Evolutionary conservation across 73 alveolate species (phyloP).

Genomic region (Tetrahymena borealis): DNA sequence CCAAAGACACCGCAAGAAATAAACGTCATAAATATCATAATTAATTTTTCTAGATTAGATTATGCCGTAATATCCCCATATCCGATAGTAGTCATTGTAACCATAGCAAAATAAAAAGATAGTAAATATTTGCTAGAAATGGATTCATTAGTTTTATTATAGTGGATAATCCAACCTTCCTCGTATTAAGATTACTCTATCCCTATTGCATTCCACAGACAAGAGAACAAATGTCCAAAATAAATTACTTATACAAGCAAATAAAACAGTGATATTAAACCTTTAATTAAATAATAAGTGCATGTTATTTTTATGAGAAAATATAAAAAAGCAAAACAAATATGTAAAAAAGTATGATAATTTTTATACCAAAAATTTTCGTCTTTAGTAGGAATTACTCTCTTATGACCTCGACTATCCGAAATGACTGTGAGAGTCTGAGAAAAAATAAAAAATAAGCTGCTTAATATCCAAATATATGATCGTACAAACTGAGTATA

Average conservation of each 20-base stretch:
- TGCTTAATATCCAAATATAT: background rate
- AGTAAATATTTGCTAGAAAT: background rate
- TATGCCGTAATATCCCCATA: constrained; percentile 32
- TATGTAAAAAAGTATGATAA: background rate
- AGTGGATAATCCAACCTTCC: background rate
- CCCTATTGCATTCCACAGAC: background rate
- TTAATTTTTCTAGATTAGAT: background rate
- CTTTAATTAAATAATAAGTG: background rate
- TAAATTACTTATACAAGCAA: background rate
- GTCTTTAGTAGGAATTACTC: background rate
- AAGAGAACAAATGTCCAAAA: background rate
- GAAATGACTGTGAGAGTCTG: background rate
- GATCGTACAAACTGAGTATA: background rate
- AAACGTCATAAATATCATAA: constrained; percentile 9
- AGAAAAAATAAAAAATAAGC: background rate
- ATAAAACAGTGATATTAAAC: background rate
- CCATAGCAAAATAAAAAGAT: constrained; percentile 20
- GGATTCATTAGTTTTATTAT: background rate
- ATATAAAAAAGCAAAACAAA: too few relatives aligned
- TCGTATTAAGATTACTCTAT: background rate
- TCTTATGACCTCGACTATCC: background rate
- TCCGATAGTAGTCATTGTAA: constrained; percentile 33
- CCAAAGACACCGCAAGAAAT: constrained; percentile 33
- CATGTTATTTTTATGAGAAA: too few relatives aligned
- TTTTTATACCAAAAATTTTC: background rate